Conservation (phyloP, 805 yeast species). For the Saturnispora dispora region DNA sequence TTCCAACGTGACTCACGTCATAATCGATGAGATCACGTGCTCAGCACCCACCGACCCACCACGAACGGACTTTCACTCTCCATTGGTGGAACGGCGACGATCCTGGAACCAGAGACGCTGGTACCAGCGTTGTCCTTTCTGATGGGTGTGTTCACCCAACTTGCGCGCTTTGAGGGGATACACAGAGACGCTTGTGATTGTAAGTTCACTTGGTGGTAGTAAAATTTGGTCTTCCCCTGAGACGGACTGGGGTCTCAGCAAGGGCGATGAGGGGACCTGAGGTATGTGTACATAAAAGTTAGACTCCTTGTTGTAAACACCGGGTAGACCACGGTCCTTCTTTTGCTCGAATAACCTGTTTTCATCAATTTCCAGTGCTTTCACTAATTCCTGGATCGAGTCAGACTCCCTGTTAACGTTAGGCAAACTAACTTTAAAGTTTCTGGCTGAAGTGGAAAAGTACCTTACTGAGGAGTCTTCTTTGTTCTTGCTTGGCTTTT, state of each 20-base stretch:
- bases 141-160: background rate
- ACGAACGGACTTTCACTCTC: background rate
- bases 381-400: background rate
- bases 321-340: background rate
- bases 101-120: background rate
- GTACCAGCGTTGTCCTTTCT: background rate
- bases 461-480: background rate
- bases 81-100: background rate
- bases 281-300: background rate
- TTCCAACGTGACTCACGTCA: background rate
- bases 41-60: background rate
- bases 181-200: background rate
- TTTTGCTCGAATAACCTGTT: background rate
- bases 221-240: background rate
- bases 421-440: background rate
- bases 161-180: background rate
- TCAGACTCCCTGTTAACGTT: background rate
- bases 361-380: background rate
- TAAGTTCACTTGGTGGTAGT: background rate
- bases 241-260: background rate
- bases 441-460: background rate
- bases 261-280: background rate
- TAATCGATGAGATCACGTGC: background rate
- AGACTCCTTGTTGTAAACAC: background rate
- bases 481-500: background rate